Base-by-base conservation (phyloP, 2,329 filamentous ascomycete genomes). In the Penicillium crustosum region DNA sequence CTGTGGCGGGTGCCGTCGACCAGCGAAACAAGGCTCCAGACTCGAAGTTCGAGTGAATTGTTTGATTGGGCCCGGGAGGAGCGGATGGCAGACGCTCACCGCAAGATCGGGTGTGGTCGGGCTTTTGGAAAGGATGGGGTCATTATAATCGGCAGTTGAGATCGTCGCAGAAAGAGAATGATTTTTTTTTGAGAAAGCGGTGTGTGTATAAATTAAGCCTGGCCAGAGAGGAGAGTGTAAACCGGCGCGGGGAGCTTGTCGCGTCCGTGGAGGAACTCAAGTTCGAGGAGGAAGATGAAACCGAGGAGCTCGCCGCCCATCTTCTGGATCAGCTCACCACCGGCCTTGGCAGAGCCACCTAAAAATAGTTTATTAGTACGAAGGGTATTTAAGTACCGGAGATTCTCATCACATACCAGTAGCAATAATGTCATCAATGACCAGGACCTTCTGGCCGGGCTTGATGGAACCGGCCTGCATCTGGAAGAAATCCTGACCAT, bases 401-500 rank as follows among this genome's bases (percentile, higher is more conserved):
- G 21, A 36, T 25, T 41, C 49, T 45, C 49, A 31, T 42, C 39
- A 57, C 88, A 76, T 82, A 96, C 93, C 93, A 64, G 94, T 99
- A 57, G 94, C 94, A 79, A 99, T 97, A 72, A 99, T 96, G 75
- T 99, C 94, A 77, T 99, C 94, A 33, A 99, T 92, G 65, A 99
- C 84, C 61, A 99, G 81, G 57, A 96, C 93, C 76, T 89, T 93
- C 80, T 96, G 91, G 36, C 93, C 93, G 51, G 86, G 83, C 79
- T 89, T 88, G 70, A 99, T 88, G 44, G 89, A 88, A 76, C 89
- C 92, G 66, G 84, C 81, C 81, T 99, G 94, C 82, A 99, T 95
- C 83, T 97, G 91, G 81, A 99, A 97, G 74, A 88, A 88, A 76
- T 99, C 94, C 77, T 87, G 84, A 63, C 94, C 94, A 73, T 99